phyloP scores from a whole-genome alignment of 352 stramenopile genomes.

The Bremia lactucae region DNA sequence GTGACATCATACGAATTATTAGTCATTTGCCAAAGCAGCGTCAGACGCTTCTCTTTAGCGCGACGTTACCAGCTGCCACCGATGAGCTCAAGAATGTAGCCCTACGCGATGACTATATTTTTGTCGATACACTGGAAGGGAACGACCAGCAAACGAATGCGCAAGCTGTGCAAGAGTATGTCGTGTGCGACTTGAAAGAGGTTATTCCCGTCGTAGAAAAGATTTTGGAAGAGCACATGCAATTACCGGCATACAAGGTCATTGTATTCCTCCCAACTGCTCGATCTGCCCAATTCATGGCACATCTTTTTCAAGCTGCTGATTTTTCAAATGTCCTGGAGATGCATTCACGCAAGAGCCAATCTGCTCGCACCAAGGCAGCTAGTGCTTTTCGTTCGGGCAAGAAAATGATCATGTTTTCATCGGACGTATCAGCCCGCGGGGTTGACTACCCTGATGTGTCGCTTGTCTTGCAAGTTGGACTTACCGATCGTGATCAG shows the following conservation, averaged over 20 bases:
- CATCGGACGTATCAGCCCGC: conserved; percentile 89
- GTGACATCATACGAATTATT: conserved; percentile 88
- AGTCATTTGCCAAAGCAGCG: conserved; percentile 39
- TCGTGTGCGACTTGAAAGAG: conserved; percentile 59
- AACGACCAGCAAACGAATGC: conserved; percentile 86
- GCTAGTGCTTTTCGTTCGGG: conserved; percentile 82
- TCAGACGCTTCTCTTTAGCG: conserved; percentile 93
- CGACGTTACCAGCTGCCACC: conserved; percentile 85
- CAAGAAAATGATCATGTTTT: conserved; percentile 88
- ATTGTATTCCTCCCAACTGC: conserved; percentile 92
- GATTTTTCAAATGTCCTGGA: conserved; percentile 81
- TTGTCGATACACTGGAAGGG: conserved; percentile 89
- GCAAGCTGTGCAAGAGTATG: conserved; percentile 76
- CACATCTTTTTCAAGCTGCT: conserved; percentile 77
- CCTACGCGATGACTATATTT: conserved; percentile 75
- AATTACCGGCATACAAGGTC: conserved; percentile 84
- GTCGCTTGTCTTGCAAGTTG: conserved; percentile 79
- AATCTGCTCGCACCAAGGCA: conserved; percentile 81
- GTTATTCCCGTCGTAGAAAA: conserved; percentile 63
- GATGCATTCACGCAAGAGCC: conserved; percentile 94
- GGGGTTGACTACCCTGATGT: conserved; percentile 95
- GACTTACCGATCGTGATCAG: conserved; percentile 81
- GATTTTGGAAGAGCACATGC: conserved; percentile 73
- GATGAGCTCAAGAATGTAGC: conserved; percentile 81
- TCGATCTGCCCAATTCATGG: conserved; percentile 81